Conservation (phyloP, 2,329 filamentous ascomycete genomes). For the Xylaria polymorpha region DNA sequence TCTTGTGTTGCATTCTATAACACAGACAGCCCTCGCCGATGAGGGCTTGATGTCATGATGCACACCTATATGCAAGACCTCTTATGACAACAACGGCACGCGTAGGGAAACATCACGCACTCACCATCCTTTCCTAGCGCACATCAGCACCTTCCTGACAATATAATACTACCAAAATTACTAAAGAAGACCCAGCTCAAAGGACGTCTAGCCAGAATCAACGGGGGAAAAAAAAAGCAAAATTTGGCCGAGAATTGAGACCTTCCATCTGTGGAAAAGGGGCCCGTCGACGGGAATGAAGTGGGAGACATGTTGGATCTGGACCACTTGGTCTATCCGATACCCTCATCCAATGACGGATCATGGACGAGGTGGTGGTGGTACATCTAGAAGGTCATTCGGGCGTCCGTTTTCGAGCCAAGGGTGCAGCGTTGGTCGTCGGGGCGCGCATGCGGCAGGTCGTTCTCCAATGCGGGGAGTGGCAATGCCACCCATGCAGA, state of each 20-base stretch:
- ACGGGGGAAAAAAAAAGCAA: conserved; percentile 7
- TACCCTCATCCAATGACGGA: conserved; percentile 16
- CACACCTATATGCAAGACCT: conserved; percentile 17
- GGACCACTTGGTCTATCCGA: conserved; percentile 31
- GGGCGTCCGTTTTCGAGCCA: conserved; percentile 15
- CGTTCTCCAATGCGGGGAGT: conserved; percentile 34
- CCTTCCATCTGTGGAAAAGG: conserved; percentile 31
- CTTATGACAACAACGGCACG: conserved; percentile 26
- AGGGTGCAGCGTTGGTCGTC: conserved; percentile 19
- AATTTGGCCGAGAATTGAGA: conserved; percentile 37
- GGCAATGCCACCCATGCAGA: conserved; percentile 16
- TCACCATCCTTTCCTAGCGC: conserved; percentile 5
- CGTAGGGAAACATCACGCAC: conserved; percentile 20
- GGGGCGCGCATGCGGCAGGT: conserved; percentile 30
- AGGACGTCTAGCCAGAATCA: conserved; percentile 8
- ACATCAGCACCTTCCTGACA: conserved; percentile 41
- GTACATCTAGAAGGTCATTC: conserved; percentile 29
- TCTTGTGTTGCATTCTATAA: conserved; percentile 15
- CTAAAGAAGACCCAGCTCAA: neutral
- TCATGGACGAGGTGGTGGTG: conserved; percentile 15
- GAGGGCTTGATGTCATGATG: conserved; percentile 36
- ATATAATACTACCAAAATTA: conserved; percentile 18
- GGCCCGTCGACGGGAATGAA: conserved; percentile 5
- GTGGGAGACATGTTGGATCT: conserved; percentile 23
- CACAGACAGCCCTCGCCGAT: conserved; percentile 26